phyloP scores from a whole-genome alignment of 2,329 filamentous ascomycete genomes.

The Teratosphaeria epicoccoides region DNA sequence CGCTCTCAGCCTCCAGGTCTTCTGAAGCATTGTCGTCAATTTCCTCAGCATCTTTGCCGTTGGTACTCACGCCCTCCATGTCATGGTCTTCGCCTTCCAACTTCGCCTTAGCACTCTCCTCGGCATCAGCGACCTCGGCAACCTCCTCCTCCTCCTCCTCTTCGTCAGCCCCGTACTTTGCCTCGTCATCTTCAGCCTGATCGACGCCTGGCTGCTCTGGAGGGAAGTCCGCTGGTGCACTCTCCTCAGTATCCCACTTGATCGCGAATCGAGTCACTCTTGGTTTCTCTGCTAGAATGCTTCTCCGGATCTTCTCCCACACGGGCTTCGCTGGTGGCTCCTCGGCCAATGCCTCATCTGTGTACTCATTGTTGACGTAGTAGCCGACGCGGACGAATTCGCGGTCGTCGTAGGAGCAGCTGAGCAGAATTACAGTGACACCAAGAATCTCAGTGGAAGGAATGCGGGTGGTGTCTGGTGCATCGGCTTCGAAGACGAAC shows the following conservation, averaged over 20 bases:
- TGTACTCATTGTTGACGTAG: constrained; percentile 99
- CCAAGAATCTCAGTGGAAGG: constrained; percentile 91
- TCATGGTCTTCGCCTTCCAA: constrained; percentile 54
- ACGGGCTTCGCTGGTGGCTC: constrained; percentile 88
- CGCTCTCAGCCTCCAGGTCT: constrained; percentile 36
- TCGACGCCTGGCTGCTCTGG: constrained; percentile 97
- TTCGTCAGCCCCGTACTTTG: constrained; percentile 85
- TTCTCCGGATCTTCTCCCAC: constrained; percentile 83
- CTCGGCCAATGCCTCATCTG: constrained; percentile 74
- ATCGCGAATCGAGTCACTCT: constrained; percentile 95
- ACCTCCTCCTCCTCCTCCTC: constrained; percentile 52
- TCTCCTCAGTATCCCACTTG: constrained; percentile 99
- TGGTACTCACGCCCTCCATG: constrained; percentile 61
- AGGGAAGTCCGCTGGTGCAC: constrained; percentile 88
- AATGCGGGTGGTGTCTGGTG: constrained; percentile 81
- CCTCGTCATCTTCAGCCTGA: constrained; percentile 66
- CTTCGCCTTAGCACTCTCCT: constrained; percentile 16
- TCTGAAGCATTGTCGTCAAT: constrained; percentile 52
- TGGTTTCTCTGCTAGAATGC: constrained; percentile 92
- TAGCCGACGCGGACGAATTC: constrained; percentile 98
- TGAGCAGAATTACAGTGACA: constrained; percentile 92
- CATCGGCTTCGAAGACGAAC: constrained; percentile 92
- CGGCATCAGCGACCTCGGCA: constrained; percentile 42
- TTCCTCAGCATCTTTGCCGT: constrained; percentile 50
- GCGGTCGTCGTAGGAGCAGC: constrained; percentile 88